Conservation (phyloP, 768 basidiomycete species). For the Botryobasidium botryosum region DNA sequence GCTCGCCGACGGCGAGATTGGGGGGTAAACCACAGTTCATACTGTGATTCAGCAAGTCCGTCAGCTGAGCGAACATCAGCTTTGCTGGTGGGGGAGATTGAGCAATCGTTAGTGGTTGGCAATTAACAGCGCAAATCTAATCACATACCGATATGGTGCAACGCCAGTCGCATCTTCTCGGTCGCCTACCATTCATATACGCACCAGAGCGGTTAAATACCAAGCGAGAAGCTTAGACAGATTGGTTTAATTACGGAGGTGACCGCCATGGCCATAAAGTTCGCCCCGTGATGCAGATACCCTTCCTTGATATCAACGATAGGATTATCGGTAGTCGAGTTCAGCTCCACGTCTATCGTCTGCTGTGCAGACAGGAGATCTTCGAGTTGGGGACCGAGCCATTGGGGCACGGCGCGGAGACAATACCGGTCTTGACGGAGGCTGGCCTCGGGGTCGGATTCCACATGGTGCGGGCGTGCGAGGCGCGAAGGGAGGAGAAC, state of each 20-base stretch:
- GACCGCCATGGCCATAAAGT: conserved; percentile 16
- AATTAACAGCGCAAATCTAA: background rate
- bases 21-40: conserved; percentile 20
- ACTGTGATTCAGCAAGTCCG: conserved; percentile 6
- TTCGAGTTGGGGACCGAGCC: conserved; percentile 17
- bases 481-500: conserved; percentile 2
- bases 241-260: too few species aligned
- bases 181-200: too few species aligned
- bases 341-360: conserved; percentile 16
- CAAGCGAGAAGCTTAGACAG: too few species aligned
- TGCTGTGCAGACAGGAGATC: conserved; percentile 13
- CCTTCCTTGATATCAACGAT: conserved; percentile 16
- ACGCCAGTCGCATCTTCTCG: conserved; percentile 16
- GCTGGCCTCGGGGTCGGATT: conserved; percentile 13
- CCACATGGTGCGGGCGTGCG: background rate
- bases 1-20: conserved; percentile 7
- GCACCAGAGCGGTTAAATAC: too few species aligned
- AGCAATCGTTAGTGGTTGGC: conserved; percentile 15
- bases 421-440: conserved; percentile 20
- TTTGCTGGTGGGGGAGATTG: conserved; percentile 17
- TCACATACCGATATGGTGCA: conserved; percentile 14
- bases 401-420: conserved; percentile 15
- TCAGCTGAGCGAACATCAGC: background rate
- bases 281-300: conserved; percentile 11
- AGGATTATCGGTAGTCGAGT: conserved; percentile 21